Conservation (phyloP, 371 early-diverging fungal species). For the Mucor irregularis region DNA sequence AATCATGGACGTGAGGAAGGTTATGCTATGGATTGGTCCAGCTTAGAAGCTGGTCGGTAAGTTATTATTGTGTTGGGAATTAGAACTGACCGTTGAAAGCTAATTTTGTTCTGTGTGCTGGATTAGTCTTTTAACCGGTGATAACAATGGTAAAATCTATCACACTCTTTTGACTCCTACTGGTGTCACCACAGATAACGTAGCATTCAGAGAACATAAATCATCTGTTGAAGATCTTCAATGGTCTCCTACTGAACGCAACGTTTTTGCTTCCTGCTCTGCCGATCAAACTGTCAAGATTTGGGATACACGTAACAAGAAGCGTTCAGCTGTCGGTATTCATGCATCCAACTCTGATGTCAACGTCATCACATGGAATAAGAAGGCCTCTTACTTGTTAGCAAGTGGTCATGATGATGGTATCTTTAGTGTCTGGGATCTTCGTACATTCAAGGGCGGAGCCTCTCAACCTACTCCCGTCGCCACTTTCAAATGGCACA, state of each 20-base stretch:
- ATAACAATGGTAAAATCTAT: constrained; percentile 77
- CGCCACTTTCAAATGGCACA: constrained; percentile 97
- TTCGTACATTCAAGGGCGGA: constrained; percentile 71
- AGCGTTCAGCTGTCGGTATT: constrained; percentile 73
- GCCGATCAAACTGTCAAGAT: constrained; percentile 90
- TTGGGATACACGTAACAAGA: constrained; percentile 90
- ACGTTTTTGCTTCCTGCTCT: constrained; percentile 92
- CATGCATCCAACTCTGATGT: constrained; percentile 88
- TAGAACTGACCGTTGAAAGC: too few relatives aligned
- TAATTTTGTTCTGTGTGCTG: too few relatives aligned
- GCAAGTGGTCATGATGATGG: constrained; percentile 96
- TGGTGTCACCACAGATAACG: constrained; percentile 67
- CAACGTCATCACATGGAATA: constrained; percentile 96
- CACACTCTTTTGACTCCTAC: constrained; percentile 68
- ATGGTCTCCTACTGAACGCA: constrained; percentile 90
- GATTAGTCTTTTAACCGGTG: constrained; percentile 90
- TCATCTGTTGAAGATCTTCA: constrained; percentile 94
- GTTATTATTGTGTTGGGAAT: not conserved
- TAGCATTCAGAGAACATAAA: constrained; percentile 81
- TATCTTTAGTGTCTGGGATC: constrained; percentile 93
- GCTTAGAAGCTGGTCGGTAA: constrained; percentile 62
- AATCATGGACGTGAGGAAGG: constrained; percentile 87
- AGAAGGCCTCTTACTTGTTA: constrained; percentile 75
- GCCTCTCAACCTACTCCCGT: constrained; percentile 73
- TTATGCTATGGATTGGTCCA: constrained; percentile 95